Conservation (phyloP, 352 stramenopile genomes). For the Sclerospora graminicola region DNA sequence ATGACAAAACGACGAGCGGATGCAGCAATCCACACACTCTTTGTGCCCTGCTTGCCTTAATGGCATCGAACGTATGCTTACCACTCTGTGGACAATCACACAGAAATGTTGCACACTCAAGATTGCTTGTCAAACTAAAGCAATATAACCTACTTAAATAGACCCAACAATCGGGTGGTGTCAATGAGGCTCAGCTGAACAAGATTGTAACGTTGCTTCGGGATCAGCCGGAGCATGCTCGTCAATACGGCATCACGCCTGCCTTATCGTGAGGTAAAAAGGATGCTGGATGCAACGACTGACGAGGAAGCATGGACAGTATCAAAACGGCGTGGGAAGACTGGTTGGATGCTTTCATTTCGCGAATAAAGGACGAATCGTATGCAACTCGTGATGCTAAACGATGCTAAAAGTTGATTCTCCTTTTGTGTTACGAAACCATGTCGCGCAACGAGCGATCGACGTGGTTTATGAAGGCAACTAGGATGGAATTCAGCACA, state of each 20-base stretch:
- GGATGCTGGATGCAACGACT: constrained; percentile 31
- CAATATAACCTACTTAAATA: no score
- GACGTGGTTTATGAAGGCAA: constrained; percentile 63
- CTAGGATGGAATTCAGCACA: constrained; percentile 47
- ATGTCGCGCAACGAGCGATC: constrained; percentile 84
- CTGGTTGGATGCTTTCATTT: constrained; percentile 50
- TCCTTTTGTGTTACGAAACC: constrained; percentile 81
- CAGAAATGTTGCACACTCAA: no score
- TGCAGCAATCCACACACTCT: no score
- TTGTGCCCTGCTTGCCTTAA: no score
- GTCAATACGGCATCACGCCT: constrained; percentile 63
- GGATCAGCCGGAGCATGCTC: constrained; percentile 49
- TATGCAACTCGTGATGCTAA: constrained; percentile 22
- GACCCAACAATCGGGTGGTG: constrained; percentile 20
- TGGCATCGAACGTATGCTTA: no score
- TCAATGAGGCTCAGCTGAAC: constrained; percentile 67
- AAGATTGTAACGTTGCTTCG: constrained; percentile 52
- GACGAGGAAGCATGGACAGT: constrained; percentile 33
- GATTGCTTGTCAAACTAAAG: no score
- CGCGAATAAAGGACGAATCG: constrained; percentile 32
- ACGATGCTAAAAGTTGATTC: constrained; percentile 74
- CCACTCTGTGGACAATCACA: no score
- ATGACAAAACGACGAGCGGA: no score
- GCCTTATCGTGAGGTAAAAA: constrained; percentile 37
- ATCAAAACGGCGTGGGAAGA: constrained; percentile 36